These are phyloP conservation scores for Cyberlindnera xishuangbannaensis DNA, from an alignment of 805 yeast genomes.

Conservation along the genomic window DNA sequence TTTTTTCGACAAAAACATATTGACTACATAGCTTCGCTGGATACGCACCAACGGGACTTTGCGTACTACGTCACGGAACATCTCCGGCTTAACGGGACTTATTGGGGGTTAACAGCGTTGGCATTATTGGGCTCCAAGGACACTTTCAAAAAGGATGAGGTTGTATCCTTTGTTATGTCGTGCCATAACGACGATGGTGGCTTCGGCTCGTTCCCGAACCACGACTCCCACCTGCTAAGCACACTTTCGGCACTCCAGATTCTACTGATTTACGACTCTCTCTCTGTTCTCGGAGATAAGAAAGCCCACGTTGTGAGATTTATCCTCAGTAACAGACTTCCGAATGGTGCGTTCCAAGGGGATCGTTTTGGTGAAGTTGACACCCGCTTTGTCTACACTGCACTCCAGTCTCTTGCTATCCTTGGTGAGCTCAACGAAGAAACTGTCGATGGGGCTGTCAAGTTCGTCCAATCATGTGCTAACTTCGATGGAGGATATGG, in stretches of 20 bases:
- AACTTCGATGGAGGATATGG: constrained; percentile 98
- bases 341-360: constrained; percentile 77
- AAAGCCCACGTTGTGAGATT: constrained; percentile 32
- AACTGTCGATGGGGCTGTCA: constrained; percentile 55
- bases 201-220: constrained; percentile 84
- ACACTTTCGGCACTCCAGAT: constrained; percentile 88
- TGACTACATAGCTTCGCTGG: constrained; percentile 47
- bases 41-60: constrained; percentile 49
- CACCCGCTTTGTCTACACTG: constrained; percentile 83
- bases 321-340: constrained; percentile 31
- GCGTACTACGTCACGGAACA: constrained; percentile 92
- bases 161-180: constrained; percentile 59
- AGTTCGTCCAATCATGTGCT: constrained; percentile 61
- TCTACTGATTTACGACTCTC: constrained; percentile 55
- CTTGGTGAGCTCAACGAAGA: constrained; percentile 56
- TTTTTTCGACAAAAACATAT: constrained; percentile 47
- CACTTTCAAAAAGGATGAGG: constrained; percentile 54
- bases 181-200: constrained; percentile 73
- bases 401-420: constrained; percentile 66
- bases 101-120: constrained; percentile 90
- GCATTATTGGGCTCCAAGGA: constrained; percentile 50
- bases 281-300: constrained; percentile 36
- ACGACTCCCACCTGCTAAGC: constrained; percentile 81
- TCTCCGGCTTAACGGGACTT: constrained; percentile 81
- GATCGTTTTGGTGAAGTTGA: constrained; percentile 91